Conservation (phyloP, 2,329 filamentous ascomycete genomes). For the Curvularia eragrostidis region DNA sequence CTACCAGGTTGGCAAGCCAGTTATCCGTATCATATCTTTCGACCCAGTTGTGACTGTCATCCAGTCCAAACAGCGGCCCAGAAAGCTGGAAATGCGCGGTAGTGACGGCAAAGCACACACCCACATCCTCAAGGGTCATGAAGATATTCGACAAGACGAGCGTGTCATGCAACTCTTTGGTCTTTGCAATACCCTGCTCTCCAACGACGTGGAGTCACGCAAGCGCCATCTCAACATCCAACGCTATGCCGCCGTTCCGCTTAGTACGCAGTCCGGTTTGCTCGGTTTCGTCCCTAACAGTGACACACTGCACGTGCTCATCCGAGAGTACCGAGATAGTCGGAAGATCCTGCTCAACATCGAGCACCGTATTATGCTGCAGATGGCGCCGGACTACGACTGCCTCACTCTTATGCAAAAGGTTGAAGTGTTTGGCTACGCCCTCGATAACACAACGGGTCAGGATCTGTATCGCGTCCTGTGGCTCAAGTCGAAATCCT, state of each 20-base stretch:
- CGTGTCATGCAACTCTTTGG: slow-evolving; percentile 99
- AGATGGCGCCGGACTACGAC: slow-evolving; percentile 99
- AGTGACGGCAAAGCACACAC: slow-evolving; percentile 88
- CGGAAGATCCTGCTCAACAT: slow-evolving; percentile 98
- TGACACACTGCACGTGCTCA: slow-evolving; percentile 94
- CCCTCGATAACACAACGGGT: slow-evolving; percentile 97
- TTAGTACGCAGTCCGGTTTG: slow-evolving; percentile 95
- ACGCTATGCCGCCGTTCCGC: slow-evolving; percentile 91
- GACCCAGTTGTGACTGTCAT: slow-evolving; percentile 91
- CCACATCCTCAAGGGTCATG: slow-evolving; percentile 96
- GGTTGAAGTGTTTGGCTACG: slow-evolving; percentile 98
- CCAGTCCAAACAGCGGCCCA: slow-evolving; percentile 93
- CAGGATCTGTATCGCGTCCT: slow-evolving; percentile 97
- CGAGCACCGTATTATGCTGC: slow-evolving; percentile 98
- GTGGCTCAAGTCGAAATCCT: slow-evolving; percentile 98
- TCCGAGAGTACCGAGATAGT: slow-evolving; percentile 95
- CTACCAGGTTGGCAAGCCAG: slow-evolving; percentile 78
- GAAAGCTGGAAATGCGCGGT: slow-evolving; percentile 85
- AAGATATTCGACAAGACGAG: slow-evolving; percentile 98
- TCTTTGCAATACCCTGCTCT: slow-evolving; percentile 91
- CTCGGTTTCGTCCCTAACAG: slow-evolving; percentile 97
- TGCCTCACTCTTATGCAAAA: slow-evolving; percentile 99
- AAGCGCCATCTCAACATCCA: slow-evolving; percentile 98
- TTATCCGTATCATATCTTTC: slow-evolving; percentile 87
- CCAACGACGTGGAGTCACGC: slow-evolving; percentile 93